phyloP scores from a whole-genome alignment of 2,329 filamentous ascomycete genomes.

The Elsinoe ampelina region DNA sequence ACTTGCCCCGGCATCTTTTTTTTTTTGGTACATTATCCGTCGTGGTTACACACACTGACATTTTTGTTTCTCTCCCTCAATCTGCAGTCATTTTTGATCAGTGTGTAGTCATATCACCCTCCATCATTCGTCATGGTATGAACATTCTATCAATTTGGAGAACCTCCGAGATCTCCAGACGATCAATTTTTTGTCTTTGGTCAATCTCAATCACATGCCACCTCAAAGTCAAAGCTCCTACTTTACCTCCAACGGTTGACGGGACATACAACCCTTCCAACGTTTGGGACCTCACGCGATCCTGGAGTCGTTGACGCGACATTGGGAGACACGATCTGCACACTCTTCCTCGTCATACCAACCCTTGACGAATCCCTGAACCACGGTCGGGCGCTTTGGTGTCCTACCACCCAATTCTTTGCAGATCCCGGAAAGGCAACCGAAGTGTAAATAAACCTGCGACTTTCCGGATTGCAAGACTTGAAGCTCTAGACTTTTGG shows the following conservation, averaged over 20 bases:
- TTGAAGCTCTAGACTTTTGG: slow-evolving; percentile 1
- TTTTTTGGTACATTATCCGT: slow-evolving; percentile 12
- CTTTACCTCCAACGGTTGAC: background rate
- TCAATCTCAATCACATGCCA: background rate
- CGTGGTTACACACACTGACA: slow-evolving; percentile 1
- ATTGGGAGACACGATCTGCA: background rate
- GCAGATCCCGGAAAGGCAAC: slow-evolving; percentile 4
- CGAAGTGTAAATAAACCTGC: slow-evolving; percentile 4
- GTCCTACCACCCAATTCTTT: background rate
- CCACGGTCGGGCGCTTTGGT: background rate
- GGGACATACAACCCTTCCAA: background rate
- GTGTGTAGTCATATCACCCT: no score
- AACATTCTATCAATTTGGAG: background rate
- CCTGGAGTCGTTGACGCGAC: slow-evolving; percentile 4
- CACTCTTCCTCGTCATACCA: background rate
- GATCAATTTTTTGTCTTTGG: background rate
- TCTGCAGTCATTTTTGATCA: background rate
- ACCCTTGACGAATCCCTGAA: background rate
- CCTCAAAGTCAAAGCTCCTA: background rate
- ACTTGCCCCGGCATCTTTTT: background rate
- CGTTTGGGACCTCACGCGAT: background rate
- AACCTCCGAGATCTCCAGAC: background rate
- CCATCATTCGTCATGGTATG: no score
- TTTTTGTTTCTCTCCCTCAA: background rate
- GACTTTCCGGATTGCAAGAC: background rate